Evolutionary conservation across 1,284 basidiomycete species (phyloP).

Genomic region (Rhodotorula sp.): DNA sequence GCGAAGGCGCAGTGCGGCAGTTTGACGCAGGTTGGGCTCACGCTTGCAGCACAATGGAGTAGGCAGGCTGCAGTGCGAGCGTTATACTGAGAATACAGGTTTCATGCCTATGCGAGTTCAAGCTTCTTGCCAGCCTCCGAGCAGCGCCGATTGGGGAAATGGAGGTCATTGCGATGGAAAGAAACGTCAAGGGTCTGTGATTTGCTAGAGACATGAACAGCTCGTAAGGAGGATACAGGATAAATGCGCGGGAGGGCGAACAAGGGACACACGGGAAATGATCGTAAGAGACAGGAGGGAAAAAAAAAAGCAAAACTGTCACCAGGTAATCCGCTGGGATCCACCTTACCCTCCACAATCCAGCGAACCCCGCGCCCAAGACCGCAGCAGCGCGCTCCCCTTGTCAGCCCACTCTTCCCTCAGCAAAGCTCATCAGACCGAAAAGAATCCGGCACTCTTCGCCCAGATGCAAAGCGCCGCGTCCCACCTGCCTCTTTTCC

Average conservation of each 20-base stretch:
- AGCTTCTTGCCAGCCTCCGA: no score
- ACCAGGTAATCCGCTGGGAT: conserved; percentile 5
- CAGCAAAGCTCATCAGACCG: conserved; percentile 2
- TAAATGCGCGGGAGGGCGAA: not conserved
- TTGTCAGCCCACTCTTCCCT: not conserved
- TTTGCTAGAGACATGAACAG: no score
- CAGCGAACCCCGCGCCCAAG: no score
- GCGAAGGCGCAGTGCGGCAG: conserved; percentile 9
- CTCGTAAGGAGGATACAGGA: not conserved
- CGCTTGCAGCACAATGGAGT: conserved; percentile 20
- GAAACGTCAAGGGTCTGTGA: no score
- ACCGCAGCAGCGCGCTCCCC: not conserved
- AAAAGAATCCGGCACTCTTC: not conserved
- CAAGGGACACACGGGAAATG: not conserved
- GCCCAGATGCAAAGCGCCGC: no score
- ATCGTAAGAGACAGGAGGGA: not conserved
- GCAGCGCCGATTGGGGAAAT: no score
- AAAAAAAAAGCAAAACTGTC: not conserved
- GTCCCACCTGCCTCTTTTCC: not conserved
- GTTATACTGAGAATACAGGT: no score
- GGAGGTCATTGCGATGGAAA: not conserved
- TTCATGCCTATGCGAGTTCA: no score
- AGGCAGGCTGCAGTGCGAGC: not conserved
- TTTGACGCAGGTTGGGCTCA: conserved; percentile 29
- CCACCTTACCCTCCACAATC: conserved; percentile 14